Percentiles rank a stretch among this genome's conserved stretches.
phyloP scores from a whole-genome alignment of 495 filamentous ascomycete genomes.

The Penicillium daleae region DNA sequence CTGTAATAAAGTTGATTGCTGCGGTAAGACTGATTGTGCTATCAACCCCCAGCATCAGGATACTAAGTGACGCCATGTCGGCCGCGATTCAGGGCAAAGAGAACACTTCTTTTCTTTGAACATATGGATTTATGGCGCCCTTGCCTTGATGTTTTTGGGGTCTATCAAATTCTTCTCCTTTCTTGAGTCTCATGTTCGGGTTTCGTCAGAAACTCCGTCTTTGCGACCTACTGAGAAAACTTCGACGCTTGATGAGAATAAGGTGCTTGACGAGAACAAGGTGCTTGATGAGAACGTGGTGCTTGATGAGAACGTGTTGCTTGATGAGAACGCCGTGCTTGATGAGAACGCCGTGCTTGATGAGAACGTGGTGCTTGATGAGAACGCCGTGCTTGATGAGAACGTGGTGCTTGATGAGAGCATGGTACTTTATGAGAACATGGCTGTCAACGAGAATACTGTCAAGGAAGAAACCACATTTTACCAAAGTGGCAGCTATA shows the following conservation, averaged over 20 bases:
- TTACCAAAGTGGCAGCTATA: neutral
- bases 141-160: neutral
- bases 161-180: neutral
- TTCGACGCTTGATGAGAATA: neutral
- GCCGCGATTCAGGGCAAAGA: neutral
- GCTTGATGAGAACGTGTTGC: too few species aligned
- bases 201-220: too few species aligned
- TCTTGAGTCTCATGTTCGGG: neutral
- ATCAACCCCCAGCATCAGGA: neutral
- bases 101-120: neutral
- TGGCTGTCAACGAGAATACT: too few species aligned
- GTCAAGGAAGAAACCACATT: too few species aligned
- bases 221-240: neutral
- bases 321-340: too few species aligned
- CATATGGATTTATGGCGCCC: neutral
- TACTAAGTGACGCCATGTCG: neutral
- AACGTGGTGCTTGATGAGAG: too few species aligned
- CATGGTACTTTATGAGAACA: too few species aligned
- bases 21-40: neutral
- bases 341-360: too few species aligned
- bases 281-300: too few species aligned
- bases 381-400: too few species aligned
- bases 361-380: too few species aligned
- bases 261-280: too few species aligned
- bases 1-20: neutral